Base-by-base conservation (phyloP, 1,139 yeast species). In the Ogataea hybrid region DNA sequence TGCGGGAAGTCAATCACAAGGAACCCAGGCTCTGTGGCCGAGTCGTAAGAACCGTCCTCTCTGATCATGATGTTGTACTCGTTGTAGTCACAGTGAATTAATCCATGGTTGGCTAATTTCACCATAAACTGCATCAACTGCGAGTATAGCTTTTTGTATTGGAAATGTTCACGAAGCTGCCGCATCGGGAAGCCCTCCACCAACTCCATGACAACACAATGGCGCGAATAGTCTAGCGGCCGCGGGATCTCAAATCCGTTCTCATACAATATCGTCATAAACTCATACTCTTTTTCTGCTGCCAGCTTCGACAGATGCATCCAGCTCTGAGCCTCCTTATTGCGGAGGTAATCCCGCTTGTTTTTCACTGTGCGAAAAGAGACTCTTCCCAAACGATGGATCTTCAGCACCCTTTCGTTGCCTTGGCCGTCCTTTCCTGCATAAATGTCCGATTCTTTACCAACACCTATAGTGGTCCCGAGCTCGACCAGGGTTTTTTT, bases 1-100 rank as follows among this genome's bases (percentile, higher is more conserved):
- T 92, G 99, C 5, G 99, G 99, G 71, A 92, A 92, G 73, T 92
- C 99, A 55, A 92, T 92, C 20, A 92, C 96, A 18, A 89, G 84
- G 54, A 89, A 87, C 34, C 81, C 86, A 39, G 64, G 67, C 45
- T 79, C 84, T 40, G 75, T 75, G 33, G 75, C 76, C 34, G 74
- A 69, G 51, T 83, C 81, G 30, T 50, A 54, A 1, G 58, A 43
- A 3, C 56, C 60, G 22, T 48, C 52, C 18, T 61, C 62, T 41
- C 86, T 72, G 33, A 92, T 84, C 73, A 92, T 86, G 53, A 92
- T 89, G 63, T 92, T 92, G 65, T 92, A 92, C 64, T 92, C 99
- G 63, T 92, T 92, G 65, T 84, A 92, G 70, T 92, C 99, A 72
- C 98, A 90, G 65, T 92, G 99, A 46, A 92, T 90, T 48, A 92